Conservation (phyloP, 1,139 yeast genomes). For the Blastobotrys ciferrii region DNA sequence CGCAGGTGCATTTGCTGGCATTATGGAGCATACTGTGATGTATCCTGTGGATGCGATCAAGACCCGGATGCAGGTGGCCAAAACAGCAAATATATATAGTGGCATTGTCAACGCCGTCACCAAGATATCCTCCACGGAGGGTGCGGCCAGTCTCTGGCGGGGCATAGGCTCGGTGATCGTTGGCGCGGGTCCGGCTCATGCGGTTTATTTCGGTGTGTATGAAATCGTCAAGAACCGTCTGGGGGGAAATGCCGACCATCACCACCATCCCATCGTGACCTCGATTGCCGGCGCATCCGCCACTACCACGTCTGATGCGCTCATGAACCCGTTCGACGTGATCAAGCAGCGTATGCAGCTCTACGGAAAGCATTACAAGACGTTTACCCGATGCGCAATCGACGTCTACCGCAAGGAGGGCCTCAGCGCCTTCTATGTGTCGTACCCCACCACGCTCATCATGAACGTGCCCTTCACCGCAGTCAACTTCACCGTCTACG, state of each 20-base stretch:
- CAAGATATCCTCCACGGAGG: slow-evolving; percentile 82
- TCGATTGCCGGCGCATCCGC: slow-evolving; percentile 93
- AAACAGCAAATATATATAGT: slow-evolving; percentile 40
- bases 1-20: slow-evolving; percentile 98
- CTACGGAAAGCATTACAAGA: slow-evolving; percentile 31
- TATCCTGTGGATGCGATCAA: slow-evolving; percentile 91
- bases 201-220: slow-evolving; percentile 94
- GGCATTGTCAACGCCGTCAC: slow-evolving; percentile 63
- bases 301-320: slow-evolving; percentile 87
- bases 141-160: slow-evolving; percentile 86
- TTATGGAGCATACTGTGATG: slow-evolving; percentile 95
- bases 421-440: slow-evolving; percentile 75
- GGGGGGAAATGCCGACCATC: slow-evolving; percentile 41
- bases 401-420: slow-evolving; percentile 75
- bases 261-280: slow-evolving; percentile 77
- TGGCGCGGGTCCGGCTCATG: slow-evolving; percentile 99
- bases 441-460: slow-evolving; percentile 91
- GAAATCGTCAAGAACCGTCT: slow-evolving; percentile 73
- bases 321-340: slow-evolving; percentile 98
- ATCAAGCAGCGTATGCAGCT: slow-evolving; percentile 84
- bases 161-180: slow-evolving; percentile 90
- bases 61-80: slow-evolving; percentile 88
- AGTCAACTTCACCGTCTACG: slow-evolving; percentile 89
- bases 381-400: slow-evolving; percentile 40
- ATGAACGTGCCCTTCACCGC: slow-evolving; percentile 97